Percentiles rank a stretch among this genome's conserved stretches.
phyloP scores from a whole-genome alignment of 1,284 basidiomycete species.

The Anthracocystis walkeri region DNA sequence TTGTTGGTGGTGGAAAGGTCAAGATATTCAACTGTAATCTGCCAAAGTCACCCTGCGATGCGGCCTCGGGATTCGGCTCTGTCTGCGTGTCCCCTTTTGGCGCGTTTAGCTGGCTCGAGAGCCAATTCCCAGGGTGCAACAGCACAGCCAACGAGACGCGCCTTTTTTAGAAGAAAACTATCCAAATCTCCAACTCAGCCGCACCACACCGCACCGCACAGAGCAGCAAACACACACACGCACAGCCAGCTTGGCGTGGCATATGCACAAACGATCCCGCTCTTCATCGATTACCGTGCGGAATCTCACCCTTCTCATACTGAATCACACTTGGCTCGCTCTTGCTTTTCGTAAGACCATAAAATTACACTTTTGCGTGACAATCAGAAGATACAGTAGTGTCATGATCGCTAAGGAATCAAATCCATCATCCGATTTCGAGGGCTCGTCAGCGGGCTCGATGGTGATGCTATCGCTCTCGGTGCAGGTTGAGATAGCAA shows the following conservation, averaged over 20 bases:
- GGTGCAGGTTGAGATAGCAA: constrained; percentile 27
- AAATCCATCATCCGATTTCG: constrained; percentile 33
- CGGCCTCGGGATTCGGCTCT: constrained; percentile 25
- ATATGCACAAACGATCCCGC: constrained; percentile 11
- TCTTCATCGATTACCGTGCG: neutral
- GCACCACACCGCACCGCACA: no score
- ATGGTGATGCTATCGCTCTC: neutral
- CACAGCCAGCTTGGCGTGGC: constrained; percentile 4
- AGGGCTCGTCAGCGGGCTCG: constrained; percentile 32
- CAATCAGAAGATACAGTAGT: neutral
- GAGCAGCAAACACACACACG: neutral
- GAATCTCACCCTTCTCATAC: neutral
- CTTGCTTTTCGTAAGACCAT: neutral
- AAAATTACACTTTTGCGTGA: constrained; percentile 6
- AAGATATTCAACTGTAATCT: no score
- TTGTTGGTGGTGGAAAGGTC: no score
- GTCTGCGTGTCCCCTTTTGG: neutral
- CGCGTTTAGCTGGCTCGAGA: no score
- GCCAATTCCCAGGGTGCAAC: no score
- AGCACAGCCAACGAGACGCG: no score
- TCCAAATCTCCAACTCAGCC: constrained; percentile 12
- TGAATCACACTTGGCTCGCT: neutral
- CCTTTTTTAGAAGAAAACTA: constrained; percentile 21
- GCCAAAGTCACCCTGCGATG: neutral
- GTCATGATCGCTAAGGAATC: constrained; percentile 4